Evolutionary conservation across 371 early-diverging fungal species (phyloP).

Genomic region (Lichtheimia ramosa): DNA sequence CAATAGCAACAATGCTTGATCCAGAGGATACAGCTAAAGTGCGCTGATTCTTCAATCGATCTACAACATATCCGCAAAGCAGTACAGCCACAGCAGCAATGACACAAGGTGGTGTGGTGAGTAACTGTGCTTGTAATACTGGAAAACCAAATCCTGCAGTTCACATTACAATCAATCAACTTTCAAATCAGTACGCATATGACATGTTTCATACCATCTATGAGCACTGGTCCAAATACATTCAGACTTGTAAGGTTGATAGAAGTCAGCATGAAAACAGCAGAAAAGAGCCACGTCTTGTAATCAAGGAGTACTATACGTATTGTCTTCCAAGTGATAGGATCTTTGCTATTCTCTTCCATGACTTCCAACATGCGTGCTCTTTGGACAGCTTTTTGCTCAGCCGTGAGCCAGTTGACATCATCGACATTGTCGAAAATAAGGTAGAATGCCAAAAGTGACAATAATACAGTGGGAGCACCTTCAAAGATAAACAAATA

Average conservation of each 20-base stretch:
- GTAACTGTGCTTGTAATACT: constrained; percentile 30
- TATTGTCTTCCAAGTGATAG: constrained; percentile 13
- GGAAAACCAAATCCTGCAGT: constrained; percentile 32
- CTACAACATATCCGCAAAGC: constrained; percentile 16
- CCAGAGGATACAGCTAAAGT: constrained; percentile 14
- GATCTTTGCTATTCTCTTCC: not conserved
- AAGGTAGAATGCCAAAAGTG: constrained; percentile 24
- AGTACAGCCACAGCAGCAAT: constrained; percentile 16
- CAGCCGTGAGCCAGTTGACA: constrained; percentile 18
- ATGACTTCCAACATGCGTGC: constrained; percentile 8
- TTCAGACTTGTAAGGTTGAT: constrained; percentile 20
- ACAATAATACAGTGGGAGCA: constrained; percentile 26
- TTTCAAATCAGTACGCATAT: too few species aligned
- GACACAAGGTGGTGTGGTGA: constrained; percentile 39
- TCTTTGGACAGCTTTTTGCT: constrained; percentile 16
- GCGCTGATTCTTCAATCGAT: constrained; percentile 10
- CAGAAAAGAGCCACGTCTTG: constrained; percentile 20
- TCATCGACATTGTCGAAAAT: constrained; percentile 27
- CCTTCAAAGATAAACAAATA: constrained; percentile 44
- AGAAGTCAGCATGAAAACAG: constrained; percentile 12
- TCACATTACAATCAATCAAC: not conserved
- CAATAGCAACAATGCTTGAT: constrained; percentile 14
- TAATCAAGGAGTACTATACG: constrained; percentile 11
- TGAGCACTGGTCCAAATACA: constrained; percentile 17
- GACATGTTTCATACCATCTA: constrained; percentile 12